Evolutionary conservation across 164 flowering plant species (phyloP).

Genomic region (Magnolia kwangsiensis): DNA sequence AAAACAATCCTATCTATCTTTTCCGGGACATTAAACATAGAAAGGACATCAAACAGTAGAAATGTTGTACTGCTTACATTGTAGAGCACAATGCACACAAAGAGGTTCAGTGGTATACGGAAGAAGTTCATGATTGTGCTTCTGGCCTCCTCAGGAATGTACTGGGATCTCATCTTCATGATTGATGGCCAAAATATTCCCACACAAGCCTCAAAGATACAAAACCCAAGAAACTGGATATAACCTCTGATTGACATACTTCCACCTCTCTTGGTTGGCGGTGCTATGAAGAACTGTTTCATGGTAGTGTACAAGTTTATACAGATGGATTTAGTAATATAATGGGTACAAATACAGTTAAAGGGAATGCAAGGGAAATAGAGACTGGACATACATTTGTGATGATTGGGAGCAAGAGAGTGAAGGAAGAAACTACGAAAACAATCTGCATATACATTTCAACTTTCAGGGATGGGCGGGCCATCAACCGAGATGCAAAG

Average conservation of each 20-base stretch:
- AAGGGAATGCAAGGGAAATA: background rate
- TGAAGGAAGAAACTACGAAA: conserved; percentile 60
- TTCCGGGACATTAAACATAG: background rate
- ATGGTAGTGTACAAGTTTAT: conserved; percentile 1
- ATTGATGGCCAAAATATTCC: conserved; percentile 99
- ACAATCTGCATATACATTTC: conserved; percentile 98
- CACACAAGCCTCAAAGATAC: conserved; percentile 89
- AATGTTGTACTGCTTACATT: conserved; percentile 37
- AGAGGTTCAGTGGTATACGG: conserved; percentile 95
- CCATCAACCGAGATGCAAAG: conserved; percentile 77
- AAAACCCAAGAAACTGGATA: conserved; percentile 89
- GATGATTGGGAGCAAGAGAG: conserved; percentile 75
- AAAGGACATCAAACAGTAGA: background rate
- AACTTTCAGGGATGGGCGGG: conserved; percentile 62
- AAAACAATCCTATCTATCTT: background rate
- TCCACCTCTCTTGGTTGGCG: conserved; percentile 66
- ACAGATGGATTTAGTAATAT: background rate
- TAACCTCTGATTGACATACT: conserved; percentile 76
- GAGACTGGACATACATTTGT: conserved; percentile 48
- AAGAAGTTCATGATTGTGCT: conserved; percentile 99
- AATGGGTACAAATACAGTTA: background rate
- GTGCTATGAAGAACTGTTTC: conserved; percentile 64
- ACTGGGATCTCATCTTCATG: conserved; percentile 98
- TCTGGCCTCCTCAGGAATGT: conserved; percentile 96
- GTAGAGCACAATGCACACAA: conserved; percentile 89